phyloP scores from a whole-genome alignment of 768 basidiomycete genomes.

The Leccinellum albellum region DNA sequence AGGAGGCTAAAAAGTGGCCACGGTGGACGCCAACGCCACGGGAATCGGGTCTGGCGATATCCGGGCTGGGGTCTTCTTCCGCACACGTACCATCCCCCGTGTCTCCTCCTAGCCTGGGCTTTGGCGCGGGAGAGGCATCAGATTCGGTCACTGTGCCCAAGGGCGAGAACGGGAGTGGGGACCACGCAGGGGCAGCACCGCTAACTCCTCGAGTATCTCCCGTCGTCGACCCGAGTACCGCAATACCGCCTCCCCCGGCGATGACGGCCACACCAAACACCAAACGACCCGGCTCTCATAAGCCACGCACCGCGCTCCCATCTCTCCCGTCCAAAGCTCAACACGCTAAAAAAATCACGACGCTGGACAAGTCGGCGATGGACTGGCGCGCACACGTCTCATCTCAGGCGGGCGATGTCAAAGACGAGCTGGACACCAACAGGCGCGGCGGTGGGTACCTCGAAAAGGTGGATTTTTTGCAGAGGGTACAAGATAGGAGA shows the following conservation, averaged over 20 bases:
- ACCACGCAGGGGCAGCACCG: background rate
- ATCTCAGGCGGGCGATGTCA: conserved; percentile 39
- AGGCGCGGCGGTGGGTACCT: conserved; percentile 75
- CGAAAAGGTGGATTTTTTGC: conserved; percentile 80
- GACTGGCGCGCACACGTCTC: conserved; percentile 76
- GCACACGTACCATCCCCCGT: background rate
- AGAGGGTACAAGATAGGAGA: conserved; percentile 68
- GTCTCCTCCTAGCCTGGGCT: conserved; percentile 1
- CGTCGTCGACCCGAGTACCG: background rate
- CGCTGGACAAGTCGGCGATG: conserved; percentile 82
- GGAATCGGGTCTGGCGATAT: background rate
- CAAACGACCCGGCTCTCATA: conserved; percentile 63
- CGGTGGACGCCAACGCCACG: conserved; percentile 32
- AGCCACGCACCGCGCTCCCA: conserved; percentile 54
- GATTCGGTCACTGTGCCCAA: background rate
- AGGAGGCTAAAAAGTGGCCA: conserved; percentile 77
- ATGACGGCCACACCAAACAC: background rate
- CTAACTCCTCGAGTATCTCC: background rate
- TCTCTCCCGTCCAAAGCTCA: conserved; percentile 44
- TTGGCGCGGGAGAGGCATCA: too few relatives aligned
- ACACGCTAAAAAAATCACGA: conserved; percentile 75
- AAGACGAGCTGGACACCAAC: conserved; percentile 74
- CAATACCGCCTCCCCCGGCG: background rate
- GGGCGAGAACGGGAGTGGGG: background rate
- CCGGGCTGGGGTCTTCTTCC: conserved; percentile 2